phyloP scores from a whole-genome alignment of 2,329 filamentous ascomycete genomes.

The Phoma sp. region DNA sequence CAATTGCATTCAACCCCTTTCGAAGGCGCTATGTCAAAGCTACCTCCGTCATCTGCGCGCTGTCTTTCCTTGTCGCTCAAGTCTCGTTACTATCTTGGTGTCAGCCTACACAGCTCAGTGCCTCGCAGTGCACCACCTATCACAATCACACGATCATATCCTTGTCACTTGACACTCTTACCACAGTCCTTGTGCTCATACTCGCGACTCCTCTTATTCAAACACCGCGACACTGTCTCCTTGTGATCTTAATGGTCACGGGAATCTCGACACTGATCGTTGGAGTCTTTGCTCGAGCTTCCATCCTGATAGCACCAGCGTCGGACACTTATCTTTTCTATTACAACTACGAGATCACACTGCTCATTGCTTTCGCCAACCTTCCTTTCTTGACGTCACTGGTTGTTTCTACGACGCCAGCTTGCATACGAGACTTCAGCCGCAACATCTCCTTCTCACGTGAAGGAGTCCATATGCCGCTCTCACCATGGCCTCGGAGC shows the following conservation, averaged over 20 bases:
- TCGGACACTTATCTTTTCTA: conserved; percentile 21
- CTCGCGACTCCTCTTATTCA: conserved; percentile 35
- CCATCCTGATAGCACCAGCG: conserved; percentile 12
- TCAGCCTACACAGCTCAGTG: conserved; percentile 9
- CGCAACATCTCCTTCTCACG: conserved; percentile 18
- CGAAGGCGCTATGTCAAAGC: conserved; percentile 18
- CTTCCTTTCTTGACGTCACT: conserved; percentile 37
- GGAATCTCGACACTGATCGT: conserved; percentile 22
- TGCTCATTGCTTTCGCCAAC: conserved; percentile 34
- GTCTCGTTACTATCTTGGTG: conserved; percentile 30
- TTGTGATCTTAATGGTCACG: conserved; percentile 26
- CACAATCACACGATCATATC: conserved; percentile 23
- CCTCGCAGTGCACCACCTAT: conserved; percentile 30
- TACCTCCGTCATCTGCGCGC: conserved; percentile 21
- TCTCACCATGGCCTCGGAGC: conserved; percentile 28
- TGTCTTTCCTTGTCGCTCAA: conserved; percentile 31
- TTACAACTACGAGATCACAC: conserved; percentile 24
- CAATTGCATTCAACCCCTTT: conserved; percentile 13
- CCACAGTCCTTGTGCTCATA: conserved; percentile 27
- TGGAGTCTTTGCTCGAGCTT: conserved; percentile 25
- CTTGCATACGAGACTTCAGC: conserved; percentile 20
- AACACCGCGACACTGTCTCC: conserved; percentile 33
- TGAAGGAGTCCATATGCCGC: conserved; percentile 6
- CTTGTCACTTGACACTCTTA: conserved; percentile 18
- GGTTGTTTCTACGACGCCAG: conserved; percentile 22